Conservation (phyloP, 345 rosid species). For the Lepidium didymum region DNA sequence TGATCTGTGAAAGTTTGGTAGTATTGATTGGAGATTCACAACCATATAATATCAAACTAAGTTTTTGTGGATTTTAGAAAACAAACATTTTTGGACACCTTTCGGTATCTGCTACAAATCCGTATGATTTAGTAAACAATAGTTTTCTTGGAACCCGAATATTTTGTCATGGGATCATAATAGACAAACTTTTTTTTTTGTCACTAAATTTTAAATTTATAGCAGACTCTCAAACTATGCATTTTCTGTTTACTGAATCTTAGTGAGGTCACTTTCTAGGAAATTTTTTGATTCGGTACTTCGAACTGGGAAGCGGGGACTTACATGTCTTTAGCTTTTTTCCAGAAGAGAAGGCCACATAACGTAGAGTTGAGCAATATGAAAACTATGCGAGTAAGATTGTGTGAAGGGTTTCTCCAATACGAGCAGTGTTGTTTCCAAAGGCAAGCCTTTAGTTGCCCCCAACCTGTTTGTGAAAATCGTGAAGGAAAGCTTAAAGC, state of each 20-base stretch:
- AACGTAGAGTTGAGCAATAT: conserved; percentile 11
- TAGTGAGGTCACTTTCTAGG: background rate
- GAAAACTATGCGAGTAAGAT: conserved; percentile 31
- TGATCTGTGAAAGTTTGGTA: background rate
- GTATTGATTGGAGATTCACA: background rate
- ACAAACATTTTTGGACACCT: too few species aligned
- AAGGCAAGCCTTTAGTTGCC: conserved; percentile 40
- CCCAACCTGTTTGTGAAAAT: conserved; percentile 29
- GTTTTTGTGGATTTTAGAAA: background rate
- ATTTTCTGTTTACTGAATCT: background rate
- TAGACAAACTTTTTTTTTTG: too few species aligned
- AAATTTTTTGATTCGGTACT: too few species aligned
- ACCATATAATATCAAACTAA: background rate
- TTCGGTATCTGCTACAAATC: background rate
- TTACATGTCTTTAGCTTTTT: conserved; percentile 42
- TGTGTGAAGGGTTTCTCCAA: conserved; percentile 50
- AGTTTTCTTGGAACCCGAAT: background rate
- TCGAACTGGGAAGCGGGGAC: background rate
- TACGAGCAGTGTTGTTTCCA: conserved; percentile 53
- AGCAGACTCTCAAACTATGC: too few species aligned
- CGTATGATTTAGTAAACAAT: background rate
- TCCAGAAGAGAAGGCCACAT: conserved; percentile 45
- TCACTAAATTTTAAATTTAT: too few species aligned
- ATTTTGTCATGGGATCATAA: background rate
- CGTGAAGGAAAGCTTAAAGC: conserved; percentile 32